phyloP scores from a whole-genome alignment of 371 early-diverging fungal genomes.

The Mucor plumbeus region DNA sequence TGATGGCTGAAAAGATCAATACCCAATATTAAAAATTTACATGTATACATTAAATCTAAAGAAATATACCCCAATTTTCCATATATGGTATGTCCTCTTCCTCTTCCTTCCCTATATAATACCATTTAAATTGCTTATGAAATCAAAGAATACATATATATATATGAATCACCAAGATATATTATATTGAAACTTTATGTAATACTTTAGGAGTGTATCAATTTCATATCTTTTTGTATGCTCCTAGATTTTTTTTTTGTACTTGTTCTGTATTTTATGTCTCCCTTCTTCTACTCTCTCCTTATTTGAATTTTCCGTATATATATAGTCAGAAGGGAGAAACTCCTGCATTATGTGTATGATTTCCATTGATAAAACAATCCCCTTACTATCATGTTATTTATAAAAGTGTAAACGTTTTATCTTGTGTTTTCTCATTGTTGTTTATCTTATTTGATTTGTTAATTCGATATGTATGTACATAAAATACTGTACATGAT shows the following conservation, averaged over 20 bases:
- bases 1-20: constrained; percentile 53
- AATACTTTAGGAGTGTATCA: neutral
- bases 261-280: constrained; percentile 3
- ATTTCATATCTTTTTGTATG: neutral
- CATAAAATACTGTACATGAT: neutral
- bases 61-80: neutral
- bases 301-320: neutral
- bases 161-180: neutral
- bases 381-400: neutral
- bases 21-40: neutral
- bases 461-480: neutral
- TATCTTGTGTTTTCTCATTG: neutral
- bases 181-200: constrained; percentile 2
- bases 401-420: constrained; percentile 3
- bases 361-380: neutral
- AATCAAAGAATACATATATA: neutral
- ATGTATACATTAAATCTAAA: constrained; percentile 3
- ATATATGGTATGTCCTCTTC: neutral
- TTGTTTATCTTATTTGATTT: neutral
- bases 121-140: neutral
- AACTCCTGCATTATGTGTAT: constrained; percentile 1
- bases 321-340: neutral
- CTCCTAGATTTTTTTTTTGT: neutral
- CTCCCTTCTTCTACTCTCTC: neutral
- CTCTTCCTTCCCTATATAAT: neutral